Percentiles rank a stretch among this genome's conserved stretches.
phyloP scores from a whole-genome alignment of 208 protist species.

The Crithidia acanthocephali region DNA sequence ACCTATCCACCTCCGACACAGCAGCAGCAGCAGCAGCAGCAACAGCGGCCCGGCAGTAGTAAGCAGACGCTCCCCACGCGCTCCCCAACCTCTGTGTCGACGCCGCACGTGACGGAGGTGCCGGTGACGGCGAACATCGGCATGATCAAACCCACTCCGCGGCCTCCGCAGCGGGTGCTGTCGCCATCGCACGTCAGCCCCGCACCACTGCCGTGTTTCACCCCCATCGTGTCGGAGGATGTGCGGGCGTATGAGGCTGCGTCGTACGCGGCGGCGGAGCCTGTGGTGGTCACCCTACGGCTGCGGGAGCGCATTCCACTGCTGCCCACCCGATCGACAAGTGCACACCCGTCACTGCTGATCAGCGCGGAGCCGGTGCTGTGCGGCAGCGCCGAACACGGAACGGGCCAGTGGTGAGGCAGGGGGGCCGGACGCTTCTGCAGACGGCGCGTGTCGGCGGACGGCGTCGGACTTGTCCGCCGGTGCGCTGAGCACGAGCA shows the following conservation, averaged over 20 bases:
- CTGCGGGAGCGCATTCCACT: slow-evolving; percentile 24
- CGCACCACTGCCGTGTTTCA: background rate
- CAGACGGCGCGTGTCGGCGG: background rate
- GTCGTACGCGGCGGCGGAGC: slow-evolving; percentile 3
- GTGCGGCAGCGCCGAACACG: background rate
- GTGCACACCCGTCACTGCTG: slow-evolving; percentile 10
- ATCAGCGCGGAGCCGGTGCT: slow-evolving; percentile 12
- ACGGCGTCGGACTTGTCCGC: slow-evolving; percentile 4
- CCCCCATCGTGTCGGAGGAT: background rate
- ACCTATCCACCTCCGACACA: background rate
- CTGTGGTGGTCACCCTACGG: slow-evolving; percentile 9
- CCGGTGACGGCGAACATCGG: background rate
- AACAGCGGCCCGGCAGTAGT: background rate
- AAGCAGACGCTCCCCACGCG: too few relatives aligned
- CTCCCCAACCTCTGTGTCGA: background rate
- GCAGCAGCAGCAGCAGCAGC: background rate
- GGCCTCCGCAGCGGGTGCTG: background rate
- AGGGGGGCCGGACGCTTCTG: background rate
- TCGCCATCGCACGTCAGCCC: background rate
- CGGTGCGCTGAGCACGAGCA: slow-evolving; percentile 4
- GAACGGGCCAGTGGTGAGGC: background rate
- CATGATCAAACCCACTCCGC: background rate
- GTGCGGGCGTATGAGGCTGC: slow-evolving; percentile 20
- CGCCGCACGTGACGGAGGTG: background rate
- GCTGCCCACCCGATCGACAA: slow-evolving; percentile 9